These are phyloP conservation scores for Schizochytrium sp. DNA, from an alignment of 108 stramenopile genomes.

Conservation along the genomic window DNA sequence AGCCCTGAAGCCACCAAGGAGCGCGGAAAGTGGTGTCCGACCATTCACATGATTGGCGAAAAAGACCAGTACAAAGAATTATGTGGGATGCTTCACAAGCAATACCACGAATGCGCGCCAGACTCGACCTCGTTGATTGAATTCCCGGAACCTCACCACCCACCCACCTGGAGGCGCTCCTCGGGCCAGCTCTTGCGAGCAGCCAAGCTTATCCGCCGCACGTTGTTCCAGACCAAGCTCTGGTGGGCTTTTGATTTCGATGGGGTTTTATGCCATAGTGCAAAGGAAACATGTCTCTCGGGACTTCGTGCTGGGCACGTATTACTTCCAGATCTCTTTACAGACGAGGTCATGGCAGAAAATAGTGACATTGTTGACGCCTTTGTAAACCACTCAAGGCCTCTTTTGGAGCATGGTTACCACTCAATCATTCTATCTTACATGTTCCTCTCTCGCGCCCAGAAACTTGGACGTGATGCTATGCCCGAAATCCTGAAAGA, in stretches of 20 bases:
- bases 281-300: slow-evolving; percentile 45
- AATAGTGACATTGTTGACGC: neutral
- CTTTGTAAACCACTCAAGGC: neutral
- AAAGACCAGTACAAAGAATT: neutral
- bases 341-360: neutral
- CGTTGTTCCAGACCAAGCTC: neutral
- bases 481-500: neutral
- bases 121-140: slow-evolving; percentile 37
- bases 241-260: slow-evolving; percentile 59
- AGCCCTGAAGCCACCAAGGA: neutral
- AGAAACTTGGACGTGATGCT: neutral
- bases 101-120: neutral
- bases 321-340: slow-evolving; percentile 6
- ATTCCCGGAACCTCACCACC: slow-evolving; percentile 19
- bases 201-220: neutral
- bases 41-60: slow-evolving; percentile 31
- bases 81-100: neutral
- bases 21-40: neutral
- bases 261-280: slow-evolving; percentile 50
- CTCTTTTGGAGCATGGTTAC: slow-evolving; percentile 43
- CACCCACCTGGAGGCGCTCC: slow-evolving; percentile 33
- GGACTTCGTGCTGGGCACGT: slow-evolving; percentile 31
- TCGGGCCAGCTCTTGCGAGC: neutral
- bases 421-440: slow-evolving; percentile 48
- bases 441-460: neutral